Evolutionary conservation across 164 flowering plant genomes (phyloP).

Genomic region (Vitis amurensis): DNA sequence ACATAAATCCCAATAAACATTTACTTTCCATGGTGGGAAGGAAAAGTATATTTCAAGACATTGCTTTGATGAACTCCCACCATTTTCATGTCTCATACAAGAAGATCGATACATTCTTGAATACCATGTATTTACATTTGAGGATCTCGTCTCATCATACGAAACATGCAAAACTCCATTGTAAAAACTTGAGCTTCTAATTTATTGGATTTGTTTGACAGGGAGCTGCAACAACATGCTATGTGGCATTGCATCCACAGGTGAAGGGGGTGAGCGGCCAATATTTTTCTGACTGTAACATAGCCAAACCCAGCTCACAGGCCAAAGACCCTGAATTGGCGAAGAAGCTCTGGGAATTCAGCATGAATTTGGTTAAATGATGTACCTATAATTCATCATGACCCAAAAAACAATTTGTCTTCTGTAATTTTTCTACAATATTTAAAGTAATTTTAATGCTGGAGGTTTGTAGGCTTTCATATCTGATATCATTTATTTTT

Average conservation of each 20-base stretch:
- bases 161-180: background rate
- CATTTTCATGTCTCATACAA: too few relatives aligned
- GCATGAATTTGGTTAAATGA: conserved; percentile 7
- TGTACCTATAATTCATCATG: background rate
- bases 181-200: background rate
- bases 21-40: background rate
- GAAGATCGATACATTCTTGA: too few relatives aligned
- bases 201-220: background rate
- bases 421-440: too few relatives aligned
- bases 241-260: conserved; percentile 26
- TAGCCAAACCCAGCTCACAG: conserved; percentile 3
- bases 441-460: too few relatives aligned
- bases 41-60: background rate
- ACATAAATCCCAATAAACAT: too few relatives aligned
- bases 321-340: conserved; percentile 18
- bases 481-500: too few relatives aligned
- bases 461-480: too few relatives aligned
- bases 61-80: too few relatives aligned
- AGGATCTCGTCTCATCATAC: too few relatives aligned
- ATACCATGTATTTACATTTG: too few relatives aligned
- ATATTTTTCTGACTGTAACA: conserved; percentile 21
- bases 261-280: conserved; percentile 23
- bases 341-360: conserved; percentile 28
- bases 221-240: conserved; percentile 33
- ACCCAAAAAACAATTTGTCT: too few relatives aligned